Evolutionary conservation across 768 basidiomycete genomes (phyloP), one percentile per base, ranked within the genome.

Genomic region (Hygrophorus russula): DNA sequence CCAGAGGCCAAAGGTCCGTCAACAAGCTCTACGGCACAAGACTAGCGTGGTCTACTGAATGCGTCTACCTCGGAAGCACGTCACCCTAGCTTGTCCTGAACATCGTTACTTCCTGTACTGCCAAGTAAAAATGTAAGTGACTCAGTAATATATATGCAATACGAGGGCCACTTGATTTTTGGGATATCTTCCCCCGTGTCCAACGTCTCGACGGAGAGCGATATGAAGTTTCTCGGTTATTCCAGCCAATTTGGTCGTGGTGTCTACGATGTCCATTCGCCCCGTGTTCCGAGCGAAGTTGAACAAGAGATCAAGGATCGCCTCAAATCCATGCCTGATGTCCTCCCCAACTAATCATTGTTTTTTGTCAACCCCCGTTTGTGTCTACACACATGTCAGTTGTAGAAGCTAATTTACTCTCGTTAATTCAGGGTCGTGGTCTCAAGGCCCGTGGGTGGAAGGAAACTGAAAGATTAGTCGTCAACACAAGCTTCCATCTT

Each of bases 231-330:
- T 48, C 70, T 99, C 57, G 86, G 87, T 35, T 98, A 98, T 75
- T 85, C 88, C 45, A 94, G 92, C 74, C 82, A 89, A 69, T 97
- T 98, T 59, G 92, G 94, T 46, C 94, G 94, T 14, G 94, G 91
- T 76, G 90, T 96, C 59, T 96, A 96, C 61, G 93, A 97, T 63
- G 96, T 99, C 69, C 96, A 98, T 74, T 97, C 93, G 54, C 96
- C 96, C 50, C 92, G 96, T 78, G 88, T 99, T 50, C 96, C 96
- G 36, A 69, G 79, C 47, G 78, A n/a, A n/a, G n/a, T n/a, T n/a
- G n/a, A 81, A 55, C 76, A 91, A 63, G 96, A 99, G 71, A 92
- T 98, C 70, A 84, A 81, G 70, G 83, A 93, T 55, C 87, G 93
- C 56, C 72, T 98, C 60, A 76, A 76, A 63, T 64, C 78, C 51